Conservation (phyloP, 2,329 filamentous ascomycete genomes). For the Knufia petricola region DNA sequence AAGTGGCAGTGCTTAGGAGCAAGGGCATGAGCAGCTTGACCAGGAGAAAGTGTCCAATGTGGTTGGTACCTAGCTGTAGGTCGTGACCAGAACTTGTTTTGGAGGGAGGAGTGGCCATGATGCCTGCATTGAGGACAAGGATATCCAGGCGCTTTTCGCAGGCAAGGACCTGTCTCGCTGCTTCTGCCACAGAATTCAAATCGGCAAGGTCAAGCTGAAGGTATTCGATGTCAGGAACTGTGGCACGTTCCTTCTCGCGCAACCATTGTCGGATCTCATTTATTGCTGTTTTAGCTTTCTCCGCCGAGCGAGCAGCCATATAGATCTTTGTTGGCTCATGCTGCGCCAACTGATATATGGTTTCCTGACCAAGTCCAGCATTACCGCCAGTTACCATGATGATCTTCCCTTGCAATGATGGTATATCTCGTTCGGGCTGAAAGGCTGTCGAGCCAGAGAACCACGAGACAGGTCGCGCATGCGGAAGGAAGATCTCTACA, state of each 20-base stretch:
- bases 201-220: slow-evolving; percentile 43
- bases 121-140: slow-evolving; percentile 39
- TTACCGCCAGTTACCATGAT: slow-evolving; percentile 45
- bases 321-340: slow-evolving; percentile 46
- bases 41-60: slow-evolving; percentile 38
- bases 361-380: slow-evolving; percentile 38
- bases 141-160: slow-evolving; percentile 35
- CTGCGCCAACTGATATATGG: slow-evolving; percentile 39
- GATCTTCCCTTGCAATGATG: slow-evolving; percentile 39
- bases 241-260: slow-evolving; percentile 12
- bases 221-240: slow-evolving; percentile 33
- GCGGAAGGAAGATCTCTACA: slow-evolving; percentile 15
- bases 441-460: slow-evolving; percentile 23
- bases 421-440: slow-evolving; percentile 37
- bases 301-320: slow-evolving; percentile 42
- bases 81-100: slow-evolving; percentile 36
- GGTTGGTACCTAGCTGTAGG: slow-evolving; percentile 39
- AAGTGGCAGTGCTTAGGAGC: slow-evolving; percentile 29
- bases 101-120: slow-evolving; percentile 34
- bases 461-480: slow-evolving; percentile 17
- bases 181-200: slow-evolving; percentile 39
- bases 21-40: slow-evolving; percentile 36
- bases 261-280: slow-evolving; percentile 30
- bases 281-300: slow-evolving; percentile 37
- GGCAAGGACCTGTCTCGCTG: slow-evolving; percentile 34